phyloP scores from a whole-genome alignment of 2,329 filamentous ascomycete genomes.

The Claviceps quebecensis region DNA sequence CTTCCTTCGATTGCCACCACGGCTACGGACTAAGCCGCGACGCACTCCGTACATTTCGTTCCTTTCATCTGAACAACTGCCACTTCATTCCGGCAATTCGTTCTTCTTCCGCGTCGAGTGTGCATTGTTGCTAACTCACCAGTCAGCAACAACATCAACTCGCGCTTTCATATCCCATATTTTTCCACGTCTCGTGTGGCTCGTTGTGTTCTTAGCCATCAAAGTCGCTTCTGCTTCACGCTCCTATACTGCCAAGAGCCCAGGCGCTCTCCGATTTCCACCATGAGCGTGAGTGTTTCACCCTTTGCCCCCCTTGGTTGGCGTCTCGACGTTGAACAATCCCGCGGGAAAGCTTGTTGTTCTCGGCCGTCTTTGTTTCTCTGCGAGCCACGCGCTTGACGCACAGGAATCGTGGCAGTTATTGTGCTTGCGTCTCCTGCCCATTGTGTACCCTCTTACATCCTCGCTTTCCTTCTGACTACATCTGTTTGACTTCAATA shows the following conservation, averaged over 20 bases:
- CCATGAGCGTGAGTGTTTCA: constrained; percentile 17
- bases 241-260: no score
- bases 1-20: neutral
- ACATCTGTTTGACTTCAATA: neutral
- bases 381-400: neutral
- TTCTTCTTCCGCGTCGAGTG: neutral
- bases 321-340: constrained; percentile 9
- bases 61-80: neutral
- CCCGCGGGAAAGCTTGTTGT: neutral
- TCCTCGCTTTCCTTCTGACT: neutral
- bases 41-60: neutral
- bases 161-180: neutral
- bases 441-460: neutral
- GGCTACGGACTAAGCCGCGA: neutral
- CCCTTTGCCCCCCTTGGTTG: constrained; percentile 10
- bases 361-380: neutral
- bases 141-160: neutral
- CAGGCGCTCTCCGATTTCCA: constrained; percentile 7
- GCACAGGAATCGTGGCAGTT: neutral
- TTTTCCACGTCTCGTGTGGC: neutral
- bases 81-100: neutral
- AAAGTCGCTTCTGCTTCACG: neutral
- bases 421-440: neutral
- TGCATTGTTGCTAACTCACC: neutral
- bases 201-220: neutral